Evolutionary conservation across 306 rosid species (phyloP), one percentile per base, ranked within the genome.

Genomic region (Amphicarpaea edgeworthii): DNA sequence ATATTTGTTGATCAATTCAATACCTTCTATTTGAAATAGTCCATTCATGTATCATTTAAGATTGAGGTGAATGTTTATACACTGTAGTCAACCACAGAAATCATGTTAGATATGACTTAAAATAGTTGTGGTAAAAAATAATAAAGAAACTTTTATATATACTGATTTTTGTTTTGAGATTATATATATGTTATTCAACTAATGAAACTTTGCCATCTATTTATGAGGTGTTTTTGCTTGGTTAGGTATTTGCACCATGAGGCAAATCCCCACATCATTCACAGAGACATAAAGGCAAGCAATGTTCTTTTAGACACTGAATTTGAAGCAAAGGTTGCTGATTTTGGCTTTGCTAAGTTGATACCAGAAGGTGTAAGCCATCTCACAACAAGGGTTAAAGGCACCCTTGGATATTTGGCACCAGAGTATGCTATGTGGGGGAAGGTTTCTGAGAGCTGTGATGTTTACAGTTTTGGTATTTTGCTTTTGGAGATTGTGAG

Each of bases 361-460:
- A 85, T 94, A 70, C 97, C 96, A 4, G 96, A 86, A 7, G 96
- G 98, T 1, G 92, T 92, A 1, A 88, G 85, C 64, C 98, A 92
- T 83, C 69, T 94, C 0, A 95, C 96, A 0, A 95, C 97, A 16
- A 89, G 92, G 30, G 98, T 92, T 14, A 95, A 92, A 70, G 98
- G 95, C 16, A 95, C 98, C 0, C 90, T 90, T 7, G 98, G 98
- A 12, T 94, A 94, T 68, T 84, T 94, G 23, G 98, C 98, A 5
- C 98, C 97, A 1, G 98, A 94, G 59, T 94, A 94, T 11, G 98
- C 98, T 10, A 92, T 94, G 97, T 94, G 96, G 98, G 93, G 97
- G 0, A 90, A 94, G 42, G 98, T 94, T 49, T 88, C 96, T 0
- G 96, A 85, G 74, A 83, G 95, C 2, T 91, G 97, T 17, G 98